phyloP scores from a whole-genome alignment of 768 basidiomycete species.

The Xerocomus brunneocitrinus region DNA sequence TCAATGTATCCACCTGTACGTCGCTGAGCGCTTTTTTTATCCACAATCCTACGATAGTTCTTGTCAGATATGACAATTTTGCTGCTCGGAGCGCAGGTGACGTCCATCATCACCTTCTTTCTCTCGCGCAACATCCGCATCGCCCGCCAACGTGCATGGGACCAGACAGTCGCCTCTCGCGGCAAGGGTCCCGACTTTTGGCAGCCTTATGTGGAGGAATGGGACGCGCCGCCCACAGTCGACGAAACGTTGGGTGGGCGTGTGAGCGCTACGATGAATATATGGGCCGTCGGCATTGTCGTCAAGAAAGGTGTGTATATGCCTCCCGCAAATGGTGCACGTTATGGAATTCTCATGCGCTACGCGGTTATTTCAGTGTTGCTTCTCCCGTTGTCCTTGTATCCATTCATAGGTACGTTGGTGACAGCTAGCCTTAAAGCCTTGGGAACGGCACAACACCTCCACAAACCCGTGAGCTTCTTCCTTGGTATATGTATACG shows the following conservation, averaged over 20 bases:
- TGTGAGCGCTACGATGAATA: conserved; percentile 7
- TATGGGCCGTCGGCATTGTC: conserved; percentile 13
- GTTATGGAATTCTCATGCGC: not conserved
- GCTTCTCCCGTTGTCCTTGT: conserved; percentile 58
- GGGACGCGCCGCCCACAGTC: conserved; percentile 54
- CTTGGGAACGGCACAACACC: conserved; percentile 57
- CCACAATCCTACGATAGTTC: not conserved
- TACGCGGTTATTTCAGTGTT: conserved; percentile 37
- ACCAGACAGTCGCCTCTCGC: conserved; percentile 77
- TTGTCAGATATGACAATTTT: conserved; percentile 66
- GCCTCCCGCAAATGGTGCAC: not conserved
- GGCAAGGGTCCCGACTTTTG: conserved; percentile 83
- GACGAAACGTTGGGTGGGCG: conserved; percentile 26
- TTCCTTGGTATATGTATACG: not conserved
- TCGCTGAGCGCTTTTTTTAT: not conserved
- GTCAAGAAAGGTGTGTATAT: conserved; percentile 22
- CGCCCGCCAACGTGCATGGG: conserved; percentile 73
- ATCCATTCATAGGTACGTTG: conserved; percentile 64
- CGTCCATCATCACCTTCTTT: conserved; percentile 75
- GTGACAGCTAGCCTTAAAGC: conserved; percentile 63
- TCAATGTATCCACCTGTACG: conserved; percentile 67
- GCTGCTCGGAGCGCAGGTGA: conserved; percentile 70
- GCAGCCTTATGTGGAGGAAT: conserved; percentile 79
- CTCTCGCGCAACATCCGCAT: conserved; percentile 78
- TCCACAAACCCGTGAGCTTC: conserved; percentile 60